phyloP scores from a whole-genome alignment of 2,329 filamentous ascomycete species.

The Exophiala oligosperma region DNA sequence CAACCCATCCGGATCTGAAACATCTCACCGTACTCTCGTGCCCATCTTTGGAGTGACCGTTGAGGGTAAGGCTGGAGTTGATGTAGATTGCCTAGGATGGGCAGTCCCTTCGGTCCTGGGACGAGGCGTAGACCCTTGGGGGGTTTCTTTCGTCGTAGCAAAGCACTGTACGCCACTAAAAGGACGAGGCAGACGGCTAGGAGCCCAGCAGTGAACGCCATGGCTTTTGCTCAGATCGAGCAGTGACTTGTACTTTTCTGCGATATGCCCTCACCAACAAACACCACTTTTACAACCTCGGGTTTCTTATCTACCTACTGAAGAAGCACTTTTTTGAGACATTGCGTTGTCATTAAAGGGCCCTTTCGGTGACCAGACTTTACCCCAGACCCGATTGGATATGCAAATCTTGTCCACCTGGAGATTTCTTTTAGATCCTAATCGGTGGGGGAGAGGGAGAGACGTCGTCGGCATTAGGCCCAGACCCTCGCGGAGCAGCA shows the following conservation, averaged over 20 bases:
- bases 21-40: constrained; percentile 56
- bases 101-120: not conserved
- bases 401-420: too few relatives aligned
- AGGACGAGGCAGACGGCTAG: not conserved
- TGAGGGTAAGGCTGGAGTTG: not conserved
- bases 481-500: too few relatives aligned
- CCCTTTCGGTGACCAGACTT: not conserved
- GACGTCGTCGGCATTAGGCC: too few relatives aligned
- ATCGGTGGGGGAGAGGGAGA: too few relatives aligned
- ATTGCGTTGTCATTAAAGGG: not conserved
- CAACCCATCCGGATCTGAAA: constrained; percentile 47
- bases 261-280: not conserved
- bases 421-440: too few relatives aligned
- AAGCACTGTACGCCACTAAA: not conserved
- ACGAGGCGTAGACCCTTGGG: not conserved
- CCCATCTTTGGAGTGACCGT: not conserved
- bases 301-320: too few relatives aligned
- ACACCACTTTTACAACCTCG: not conserved
- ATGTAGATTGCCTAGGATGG: not conserved
- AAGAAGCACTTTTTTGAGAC: not conserved
- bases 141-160: not conserved
- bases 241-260: not conserved
- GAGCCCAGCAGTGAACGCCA: not conserved
- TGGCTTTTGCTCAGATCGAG: not conserved
- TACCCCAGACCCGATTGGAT: not conserved